Evolutionary conservation across 257 asterid genomes (phyloP), one percentile per base, ranked within the genome.

Genomic region (Capsicum pubescens): DNA sequence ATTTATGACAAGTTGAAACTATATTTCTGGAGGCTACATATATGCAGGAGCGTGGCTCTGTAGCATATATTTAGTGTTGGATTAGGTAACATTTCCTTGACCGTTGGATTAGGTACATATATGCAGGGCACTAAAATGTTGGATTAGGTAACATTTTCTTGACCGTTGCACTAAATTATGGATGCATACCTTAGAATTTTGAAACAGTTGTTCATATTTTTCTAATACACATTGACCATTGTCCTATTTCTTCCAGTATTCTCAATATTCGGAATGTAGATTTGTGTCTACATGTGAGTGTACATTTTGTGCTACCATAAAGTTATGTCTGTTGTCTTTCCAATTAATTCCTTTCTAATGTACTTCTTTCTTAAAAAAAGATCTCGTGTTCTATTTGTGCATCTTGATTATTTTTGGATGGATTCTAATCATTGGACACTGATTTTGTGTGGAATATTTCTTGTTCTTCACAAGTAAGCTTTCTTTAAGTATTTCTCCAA

Each of bases 1-100:
- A 70, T 7, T 70, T 6, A 5, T 11, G 0, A 4, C 2, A 2
- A 70, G 17, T 0, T 70, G 8, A 50, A 12, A 68, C 32, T 66
- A n/a, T 26, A 74, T 0, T 56, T 55, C 48, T 17, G 46, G 19
- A 35, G 7, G 21, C 36, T 42, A 8, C 80, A 5, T 77, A 85
- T 79, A 64, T 92, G 91, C 95, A 95, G 99, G 98, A 90, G 98
- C 88, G 78, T 89, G 90, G 95, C 95, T 83, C 95, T 95, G 50
- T n/a, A 95, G 94, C 86, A 8, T 95, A 91, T 96, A 13, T 93
- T 94, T n/a, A n/a, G n/a, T 82, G 91, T 95, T 82, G 99, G 98
- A 89, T 92, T n/a, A n/a, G n/a, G n/a, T n/a, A n/a, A n/a, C n/a
- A n/a, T n/a, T n/a, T n/a, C n/a, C n/a, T n/a, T n/a, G n/a, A n/a